phyloP scores from a whole-genome alignment of 2,329 filamentous ascomycete genomes.

The Epichloe sibirici region DNA sequence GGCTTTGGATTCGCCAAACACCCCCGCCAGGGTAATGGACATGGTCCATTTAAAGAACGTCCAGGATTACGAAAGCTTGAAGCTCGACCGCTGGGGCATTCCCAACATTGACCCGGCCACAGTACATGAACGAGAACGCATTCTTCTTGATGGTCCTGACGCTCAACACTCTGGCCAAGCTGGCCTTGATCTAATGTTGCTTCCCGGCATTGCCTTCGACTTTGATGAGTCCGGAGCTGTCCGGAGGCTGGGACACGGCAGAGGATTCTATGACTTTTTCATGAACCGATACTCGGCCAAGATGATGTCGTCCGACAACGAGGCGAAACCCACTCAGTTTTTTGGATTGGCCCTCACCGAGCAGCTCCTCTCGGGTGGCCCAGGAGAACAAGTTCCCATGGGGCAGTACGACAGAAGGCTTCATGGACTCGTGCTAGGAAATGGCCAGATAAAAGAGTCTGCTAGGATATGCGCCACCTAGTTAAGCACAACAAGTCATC shows the following conservation, averaged over 20 bases:
- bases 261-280: constrained; percentile 95
- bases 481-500: too few relatives aligned
- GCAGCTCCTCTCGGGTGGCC: constrained; percentile 56
- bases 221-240: constrained; percentile 40
- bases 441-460: constrained; percentile 42
- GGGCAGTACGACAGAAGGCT: constrained; percentile 66
- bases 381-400: constrained; percentile 56
- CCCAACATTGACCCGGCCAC: constrained; percentile 64
- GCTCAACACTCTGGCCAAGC: constrained; percentile 27
- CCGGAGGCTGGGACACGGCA: constrained; percentile 79
- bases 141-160: constrained; percentile 55
- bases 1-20: constrained; percentile 30
- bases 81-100: constrained; percentile 83
- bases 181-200: constrained; percentile 71
- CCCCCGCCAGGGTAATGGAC: constrained; percentile 69
- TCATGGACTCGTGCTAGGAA: constrained; percentile 63
- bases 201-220: constrained; percentile 92
- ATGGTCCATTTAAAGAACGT: constrained; percentile 72
- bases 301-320: constrained; percentile 21
- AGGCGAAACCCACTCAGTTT: constrained; percentile 32
- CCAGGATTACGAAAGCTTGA: constrained; percentile 65
- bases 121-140: constrained; percentile 54
- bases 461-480: neutral
- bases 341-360: constrained; percentile 77
- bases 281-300: constrained; percentile 57